Base-by-base conservation (phyloP, 768 basidiomycete species). In the Tricholoma furcatifolium region DNA sequence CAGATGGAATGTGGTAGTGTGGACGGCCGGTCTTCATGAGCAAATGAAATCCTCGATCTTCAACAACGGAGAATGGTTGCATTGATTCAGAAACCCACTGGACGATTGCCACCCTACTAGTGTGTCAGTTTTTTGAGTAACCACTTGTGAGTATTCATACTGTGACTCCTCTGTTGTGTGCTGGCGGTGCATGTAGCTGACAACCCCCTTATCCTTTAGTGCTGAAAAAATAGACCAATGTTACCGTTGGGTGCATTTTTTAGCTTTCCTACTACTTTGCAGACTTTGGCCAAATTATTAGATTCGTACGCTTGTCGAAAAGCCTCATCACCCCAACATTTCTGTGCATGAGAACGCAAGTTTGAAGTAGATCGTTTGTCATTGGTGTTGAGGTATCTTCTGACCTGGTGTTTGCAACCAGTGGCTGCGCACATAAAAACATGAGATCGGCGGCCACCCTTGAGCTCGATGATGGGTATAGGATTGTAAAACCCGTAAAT, bases 1-100 rank as follows among this genome's bases (percentile, higher is more conserved):
- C 55, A 0, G 64, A 69, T 0, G 71, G 73, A 39, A 75, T 42
- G 45, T 69, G 65, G 15, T 66, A n/a, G n/a, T n/a, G n/a, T n/a
- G n/a, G n/a, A n/a, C n/a, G n/a, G n/a, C n/a, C n/a, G n/a, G n/a
- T n/a, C n/a, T n/a, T n/a, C n/a, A n/a, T n/a, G n/a, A n/a, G n/a
- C n/a, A n/a, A n/a, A n/a, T n/a, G n/a, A n/a, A 59, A 69, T 0
- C 65, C 67, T 1, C 53, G 35, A 46, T 76, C 70, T 1, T 59
- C 43, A 0, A 74, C 64, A 46, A 72, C 69, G 0, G 40, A 54
- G 52, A 71, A 72, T 2, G 71, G 71, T 0, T 63, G 60, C 18
- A 61, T 50, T 24, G 57, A 67, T 47, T 73, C 64, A 1, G 63
- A 14, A 0, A 72, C 62, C 71, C 74, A 76, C 15, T 35, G 34